A percentile compares a stretch with the other conserved stretches of the same genome.
Conservation (phyloP, 1,284 basidiomycete species). For the Pascua sp. region DNA sequence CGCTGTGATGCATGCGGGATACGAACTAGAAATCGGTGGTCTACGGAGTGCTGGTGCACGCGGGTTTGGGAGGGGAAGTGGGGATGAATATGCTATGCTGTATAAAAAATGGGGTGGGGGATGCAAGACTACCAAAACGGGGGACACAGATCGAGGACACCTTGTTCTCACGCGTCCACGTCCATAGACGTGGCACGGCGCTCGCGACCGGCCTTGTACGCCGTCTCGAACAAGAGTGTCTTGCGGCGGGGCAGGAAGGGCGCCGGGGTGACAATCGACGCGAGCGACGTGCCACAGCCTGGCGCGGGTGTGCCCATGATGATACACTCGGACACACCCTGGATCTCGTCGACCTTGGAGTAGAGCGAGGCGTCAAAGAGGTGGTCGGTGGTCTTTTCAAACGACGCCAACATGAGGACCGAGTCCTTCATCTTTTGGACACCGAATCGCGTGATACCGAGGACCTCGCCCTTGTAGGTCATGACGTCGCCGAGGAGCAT, state of each 20-base stretch:
- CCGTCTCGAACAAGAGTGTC: conserved; percentile 59
- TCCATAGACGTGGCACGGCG: conserved; percentile 13
- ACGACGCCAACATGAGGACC: conserved; percentile 97
- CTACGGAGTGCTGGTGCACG: neutral
- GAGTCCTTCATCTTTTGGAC: conserved; percentile 99
- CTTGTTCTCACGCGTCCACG: conserved; percentile 1
- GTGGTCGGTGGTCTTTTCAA: conserved; percentile 99
- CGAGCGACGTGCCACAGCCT: conserved; percentile 88
- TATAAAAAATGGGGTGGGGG: too few relatives aligned
- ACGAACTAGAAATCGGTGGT: neutral
- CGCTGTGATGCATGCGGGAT: conserved; percentile 13
- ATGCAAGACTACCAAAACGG: too few relatives aligned
- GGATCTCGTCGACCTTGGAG: conserved; percentile 91
- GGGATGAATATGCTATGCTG: too few relatives aligned
- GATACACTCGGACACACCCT: conserved; percentile 97
- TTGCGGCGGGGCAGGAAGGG: conserved; percentile 58
- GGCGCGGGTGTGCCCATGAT: conserved; percentile 99
- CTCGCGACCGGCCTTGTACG: conserved; percentile 41
- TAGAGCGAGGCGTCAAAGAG: conserved; percentile 96
- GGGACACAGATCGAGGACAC: too few relatives aligned
- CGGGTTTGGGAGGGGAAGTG: too few relatives aligned
- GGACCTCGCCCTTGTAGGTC: conserved; percentile 98
- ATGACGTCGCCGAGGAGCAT: conserved; percentile 99
- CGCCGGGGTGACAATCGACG: conserved; percentile 58
- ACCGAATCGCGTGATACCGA: conserved; percentile 98